Evolutionary conservation across 257 asterid species (phyloP), one percentile per base, ranked within the genome.

Genomic region (Penstemon newberryi): DNA sequence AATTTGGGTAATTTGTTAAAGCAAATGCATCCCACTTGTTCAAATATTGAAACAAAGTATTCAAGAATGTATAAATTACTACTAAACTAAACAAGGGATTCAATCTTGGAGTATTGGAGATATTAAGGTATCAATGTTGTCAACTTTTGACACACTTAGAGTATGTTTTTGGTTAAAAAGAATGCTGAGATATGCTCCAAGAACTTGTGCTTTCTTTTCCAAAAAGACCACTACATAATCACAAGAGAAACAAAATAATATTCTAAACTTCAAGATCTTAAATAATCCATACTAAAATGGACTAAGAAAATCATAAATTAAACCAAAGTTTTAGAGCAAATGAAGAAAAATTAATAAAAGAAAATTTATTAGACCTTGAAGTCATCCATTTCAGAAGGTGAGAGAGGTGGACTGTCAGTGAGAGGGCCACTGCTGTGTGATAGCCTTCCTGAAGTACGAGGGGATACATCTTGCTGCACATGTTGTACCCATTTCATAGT

Each of bases 341-440:
- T 19, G 3, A 33, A 54, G 33, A 25, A 50, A 63, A 41, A 56
- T 0, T 0, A 49, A 41, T 3, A 12, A 41, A 11, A 71, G 33
- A 25, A 25, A 65, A 49, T 53, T 3, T 3, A 66, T 1, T 4
- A 57, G 47, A 94, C 99, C 99, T 94, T 94, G 56, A 60, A 52
- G 40, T 91, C 96, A 59, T 87, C 96, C 75, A 94, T 77, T 74
- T 89, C 95, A 43, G 93, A 82, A 60, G 98, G 98, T 19, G 99
- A 94, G 38, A 84, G 90, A 25, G 99, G 98, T 38, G 99, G 95
- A 77, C 98, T 94, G 83, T 94, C 98, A 25, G 33, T 25, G 3
- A 25, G 87, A 73, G 96, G 94, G 56, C 98, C 99, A 69, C 99
- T 94, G 81, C 99, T 94, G 82, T 94, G 99, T 2, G 99, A 91